Base-by-base conservation (phyloP, 192 early-diverging fungal genomes). In the Coemansia brasiliensis region DNA sequence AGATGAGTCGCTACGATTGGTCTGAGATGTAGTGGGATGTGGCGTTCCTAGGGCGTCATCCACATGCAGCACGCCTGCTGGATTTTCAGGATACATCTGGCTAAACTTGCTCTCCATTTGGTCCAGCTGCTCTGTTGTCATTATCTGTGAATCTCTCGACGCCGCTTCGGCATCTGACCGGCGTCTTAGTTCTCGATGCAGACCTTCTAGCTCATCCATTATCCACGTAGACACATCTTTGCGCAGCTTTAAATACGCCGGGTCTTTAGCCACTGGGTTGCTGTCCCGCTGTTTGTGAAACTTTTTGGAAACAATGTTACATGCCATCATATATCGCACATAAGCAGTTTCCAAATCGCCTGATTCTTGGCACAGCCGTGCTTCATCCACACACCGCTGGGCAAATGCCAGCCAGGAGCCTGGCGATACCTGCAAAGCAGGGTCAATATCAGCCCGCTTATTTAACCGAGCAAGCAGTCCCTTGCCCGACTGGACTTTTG, bases 241-340 rank as follows among this genome's bases (percentile, higher is more conserved):
- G 15, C 67, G 73, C 35, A 83, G 62, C 20, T 57, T 62, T 4
- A 79, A 20, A 40, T 83, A 86, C 24, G 60, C 63, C 6, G 67
- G 49, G 45, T 84, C 79, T 16, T 59, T 63, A 24, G 67, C 71
- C 8, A 76, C 48, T 11, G 74, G 57, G 3, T 57, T 52, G 57
- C 71, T 84, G 7, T 82, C 79, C 18, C 65, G 58, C 46, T 71
- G 62, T 5, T 69, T 60, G 12, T 59, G 60, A 8, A 88, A 50
- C 20, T 82, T 63, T 35, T 83, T 82, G 7, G 76, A 52, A 17
- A 83, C 39, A 24, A 86, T 83, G 18, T 83, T 86, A 38, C 52
- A 68, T 2, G 59, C 65, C 21, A 59, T 69, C 70, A 67, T 77
- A 38, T 61, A 77, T 13, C 58, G 41, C 22, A 82, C 32, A 24